A percentile compares a stretch with the other conserved stretches of the same genome.
These are phyloP conservation scores for Hypoxylon sp. DNA, from an alignment of 2,329 filamentous ascomycete genomes.

Conservation along the genomic window DNA sequence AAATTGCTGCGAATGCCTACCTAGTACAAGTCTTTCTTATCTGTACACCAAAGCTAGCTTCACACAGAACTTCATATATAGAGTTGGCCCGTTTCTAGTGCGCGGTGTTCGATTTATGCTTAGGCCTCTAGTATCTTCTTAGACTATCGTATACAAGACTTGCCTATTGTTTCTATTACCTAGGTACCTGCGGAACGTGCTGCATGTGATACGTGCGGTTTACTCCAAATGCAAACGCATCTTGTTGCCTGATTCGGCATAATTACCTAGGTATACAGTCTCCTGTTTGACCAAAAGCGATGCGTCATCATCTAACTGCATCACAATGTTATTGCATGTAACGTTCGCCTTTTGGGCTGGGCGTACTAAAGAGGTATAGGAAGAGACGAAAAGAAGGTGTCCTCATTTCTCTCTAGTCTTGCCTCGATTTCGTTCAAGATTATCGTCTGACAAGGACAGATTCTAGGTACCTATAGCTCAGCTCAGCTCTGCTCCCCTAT, in stretches of 20 bases:
- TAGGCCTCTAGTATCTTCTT: too few species aligned
- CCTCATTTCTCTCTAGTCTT: neutral
- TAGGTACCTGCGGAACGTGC: neutral
- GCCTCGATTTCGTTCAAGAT: neutral
- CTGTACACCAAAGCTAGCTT: too few species aligned
- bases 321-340: conserved; percentile 2
- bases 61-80: too few species aligned
- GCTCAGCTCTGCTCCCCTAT: neutral
- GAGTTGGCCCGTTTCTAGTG: too few species aligned
- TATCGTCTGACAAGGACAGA: neutral
- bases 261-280: too few species aligned
- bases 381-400: neutral
- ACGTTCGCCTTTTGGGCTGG: conserved; percentile 4
- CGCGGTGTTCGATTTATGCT: too few species aligned
- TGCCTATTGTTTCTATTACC: neutral
- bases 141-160: neutral
- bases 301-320: neutral
- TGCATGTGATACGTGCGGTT: neutral
- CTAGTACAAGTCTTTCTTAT: too few species aligned
- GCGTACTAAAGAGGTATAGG: neutral
- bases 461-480: neutral
- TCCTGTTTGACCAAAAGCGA: neutral
- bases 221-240: neutral
- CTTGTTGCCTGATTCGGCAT: neutral
- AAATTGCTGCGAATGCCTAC: too few species aligned